A percentile compares a stretch with the other conserved stretches of the same genome.
Evolutionary conservation across 257 asterid species (phyloP).

Genomic region (Petunia axillaris): DNA sequence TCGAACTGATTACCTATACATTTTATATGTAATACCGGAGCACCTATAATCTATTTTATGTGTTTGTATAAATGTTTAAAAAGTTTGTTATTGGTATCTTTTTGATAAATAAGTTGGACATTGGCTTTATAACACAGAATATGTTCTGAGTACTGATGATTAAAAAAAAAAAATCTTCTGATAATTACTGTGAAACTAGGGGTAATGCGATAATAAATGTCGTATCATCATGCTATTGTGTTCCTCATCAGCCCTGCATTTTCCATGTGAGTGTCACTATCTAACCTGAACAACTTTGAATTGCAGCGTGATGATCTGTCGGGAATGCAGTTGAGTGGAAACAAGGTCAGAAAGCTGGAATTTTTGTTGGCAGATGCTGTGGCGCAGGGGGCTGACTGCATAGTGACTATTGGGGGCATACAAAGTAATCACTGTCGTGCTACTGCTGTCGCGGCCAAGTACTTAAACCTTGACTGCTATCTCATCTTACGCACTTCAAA

Average conservation of each 20-base stretch:
- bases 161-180: neutral
- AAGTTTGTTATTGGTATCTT: neutral
- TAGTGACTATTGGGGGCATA: constrained; percentile 91
- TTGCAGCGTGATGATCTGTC: constrained; percentile 94
- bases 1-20: neutral
- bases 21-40: neutral
- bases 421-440: constrained; percentile 99
- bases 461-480: constrained; percentile 84
- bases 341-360: constrained; percentile 96
- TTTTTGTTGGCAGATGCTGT: constrained; percentile 98
- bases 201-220: neutral
- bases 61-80: neutral
- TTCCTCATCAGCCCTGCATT: neutral
- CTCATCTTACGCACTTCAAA: constrained; percentile 91
- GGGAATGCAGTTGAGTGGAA: constrained; percentile 98
- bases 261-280: neutral
- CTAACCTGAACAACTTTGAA: constrained; percentile 41
- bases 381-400: constrained; percentile 84
- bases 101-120: neutral
- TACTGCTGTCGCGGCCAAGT: constrained; percentile 95
- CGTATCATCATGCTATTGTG: neutral
- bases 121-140: neutral
- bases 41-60: neutral
- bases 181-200: constrained; percentile 11
- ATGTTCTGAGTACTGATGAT: neutral